phyloP scores from a whole-genome alignment of 768 basidiomycete species.

The Mycena alexandri region DNA sequence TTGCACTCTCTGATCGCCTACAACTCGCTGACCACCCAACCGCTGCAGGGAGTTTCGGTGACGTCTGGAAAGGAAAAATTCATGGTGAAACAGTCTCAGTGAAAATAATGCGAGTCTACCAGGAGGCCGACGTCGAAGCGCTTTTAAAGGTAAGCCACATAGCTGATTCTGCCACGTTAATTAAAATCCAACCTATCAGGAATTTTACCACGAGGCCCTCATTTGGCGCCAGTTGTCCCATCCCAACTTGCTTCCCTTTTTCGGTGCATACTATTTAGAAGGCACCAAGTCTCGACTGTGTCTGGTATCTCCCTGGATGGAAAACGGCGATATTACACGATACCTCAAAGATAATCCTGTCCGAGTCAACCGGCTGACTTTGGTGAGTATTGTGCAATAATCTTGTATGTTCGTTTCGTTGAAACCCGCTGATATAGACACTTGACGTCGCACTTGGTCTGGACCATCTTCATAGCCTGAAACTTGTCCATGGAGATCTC shows the following conservation, averaged over 20 bases:
- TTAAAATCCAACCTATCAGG: constrained; percentile 13
- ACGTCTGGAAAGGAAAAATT: constrained; percentile 35
- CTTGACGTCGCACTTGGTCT: constrained; percentile 45
- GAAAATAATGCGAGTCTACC: constrained; percentile 35
- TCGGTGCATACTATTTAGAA: constrained; percentile 43
- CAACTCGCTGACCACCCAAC: constrained; percentile 16
- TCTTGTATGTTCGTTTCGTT: neutral
- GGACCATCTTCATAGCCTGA: constrained; percentile 43
- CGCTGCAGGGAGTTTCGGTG: constrained; percentile 33
- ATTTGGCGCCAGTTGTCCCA: constrained; percentile 50
- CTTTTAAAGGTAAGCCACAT: constrained; percentile 19
- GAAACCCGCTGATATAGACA: constrained; percentile 28
- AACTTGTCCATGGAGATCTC: constrained; percentile 49
- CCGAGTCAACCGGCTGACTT: constrained; percentile 40
- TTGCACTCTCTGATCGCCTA: constrained; percentile 28
- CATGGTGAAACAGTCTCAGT: constrained; percentile 31
- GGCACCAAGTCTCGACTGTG: constrained; percentile 35
- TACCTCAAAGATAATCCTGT: constrained; percentile 45
- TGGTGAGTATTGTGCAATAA: constrained; percentile 45
- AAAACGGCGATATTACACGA: constrained; percentile 44
- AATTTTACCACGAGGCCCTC: constrained; percentile 37
- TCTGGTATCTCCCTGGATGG: constrained; percentile 58
- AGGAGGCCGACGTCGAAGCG: constrained; percentile 30
- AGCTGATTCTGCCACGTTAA: neutral
- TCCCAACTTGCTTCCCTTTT: constrained; percentile 48